Evolutionary conservation across 768 basidiomycete genomes (phyloP).

Genomic region (Mrakia hoshinonis): DNA sequence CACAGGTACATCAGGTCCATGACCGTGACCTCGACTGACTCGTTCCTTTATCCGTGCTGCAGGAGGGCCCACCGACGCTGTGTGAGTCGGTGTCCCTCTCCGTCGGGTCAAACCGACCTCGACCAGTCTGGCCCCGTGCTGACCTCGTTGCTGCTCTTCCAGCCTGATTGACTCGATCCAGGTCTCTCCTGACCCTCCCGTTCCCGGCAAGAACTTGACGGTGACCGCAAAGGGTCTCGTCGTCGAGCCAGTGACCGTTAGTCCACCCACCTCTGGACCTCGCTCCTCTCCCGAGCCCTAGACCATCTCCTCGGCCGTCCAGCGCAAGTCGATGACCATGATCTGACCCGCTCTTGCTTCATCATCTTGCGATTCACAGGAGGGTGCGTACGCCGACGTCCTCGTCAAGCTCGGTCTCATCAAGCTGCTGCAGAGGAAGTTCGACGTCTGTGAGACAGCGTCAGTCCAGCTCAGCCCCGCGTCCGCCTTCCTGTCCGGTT

Average conservation of each 20-base stretch:
- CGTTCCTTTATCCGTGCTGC: neutral
- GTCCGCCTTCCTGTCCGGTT: neutral
- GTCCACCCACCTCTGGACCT: conserved; percentile 24
- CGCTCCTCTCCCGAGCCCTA: neutral
- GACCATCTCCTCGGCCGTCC: neutral
- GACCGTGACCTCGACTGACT: neutral
- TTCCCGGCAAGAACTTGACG: conserved; percentile 79
- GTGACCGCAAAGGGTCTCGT: conserved; percentile 64
- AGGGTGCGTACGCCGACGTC: conserved; percentile 84
- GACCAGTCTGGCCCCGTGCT: conserved; percentile 33
- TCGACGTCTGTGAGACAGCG: conserved; percentile 38
- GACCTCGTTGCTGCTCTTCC: conserved; percentile 33
- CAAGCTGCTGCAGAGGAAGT: conserved; percentile 71
- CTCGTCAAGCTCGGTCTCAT: conserved; percentile 86
- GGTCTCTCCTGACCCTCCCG: conserved; percentile 77
- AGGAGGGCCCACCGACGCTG: conserved; percentile 7
- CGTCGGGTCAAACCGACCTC: neutral
- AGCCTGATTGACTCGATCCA: conserved; percentile 54
- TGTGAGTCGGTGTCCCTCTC: conserved; percentile 16
- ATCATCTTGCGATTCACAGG: conserved; percentile 46
- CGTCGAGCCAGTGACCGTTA: conserved; percentile 56
- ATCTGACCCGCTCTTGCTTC: neutral
- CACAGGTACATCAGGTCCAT: neutral
- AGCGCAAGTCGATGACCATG: too few relatives aligned
- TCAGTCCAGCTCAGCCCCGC: conserved; percentile 42